Percentiles rank a stretch among this genome's conserved stretches.
Evolutionary conservation across 257 asterid genomes (phyloP).

Genomic region (Lithospermum erythrorhizon): DNA sequence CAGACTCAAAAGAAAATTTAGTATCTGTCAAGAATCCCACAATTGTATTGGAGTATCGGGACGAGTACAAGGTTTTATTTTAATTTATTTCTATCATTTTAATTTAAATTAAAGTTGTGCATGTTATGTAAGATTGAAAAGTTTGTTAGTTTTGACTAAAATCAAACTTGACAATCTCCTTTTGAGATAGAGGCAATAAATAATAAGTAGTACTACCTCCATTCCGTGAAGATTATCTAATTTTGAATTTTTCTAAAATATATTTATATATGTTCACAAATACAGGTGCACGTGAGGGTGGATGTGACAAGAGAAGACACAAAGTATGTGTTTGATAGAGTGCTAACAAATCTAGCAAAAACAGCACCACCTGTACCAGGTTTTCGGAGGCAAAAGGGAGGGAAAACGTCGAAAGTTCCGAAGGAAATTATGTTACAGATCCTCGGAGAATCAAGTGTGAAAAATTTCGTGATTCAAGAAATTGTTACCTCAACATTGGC

Average conservation of each 20-base stretch:
- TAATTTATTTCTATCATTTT: too few species aligned
- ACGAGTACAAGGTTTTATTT: background rate
- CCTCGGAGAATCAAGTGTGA: slow-evolving; percentile 68
- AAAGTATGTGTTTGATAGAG: slow-evolving; percentile 46
- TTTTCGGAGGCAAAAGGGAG: slow-evolving; percentile 73
- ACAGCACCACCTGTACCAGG: slow-evolving; percentile 88
- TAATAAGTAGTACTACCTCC: too few species aligned
- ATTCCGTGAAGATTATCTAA: too few species aligned
- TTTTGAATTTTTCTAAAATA: too few species aligned
- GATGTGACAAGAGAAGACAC: slow-evolving; percentile 66
- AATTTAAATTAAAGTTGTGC: too few species aligned
- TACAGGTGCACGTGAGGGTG: slow-evolving; percentile 54
- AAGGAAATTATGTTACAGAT: slow-evolving; percentile 57
- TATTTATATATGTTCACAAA: too few species aligned
- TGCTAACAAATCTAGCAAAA: slow-evolving; percentile 50
- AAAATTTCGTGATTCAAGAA: slow-evolving; percentile 59
- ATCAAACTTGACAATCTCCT: too few species aligned
- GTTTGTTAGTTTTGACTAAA: too few species aligned
- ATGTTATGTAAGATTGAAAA: too few species aligned
- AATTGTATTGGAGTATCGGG: background rate
- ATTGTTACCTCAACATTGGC: slow-evolving; percentile 51
- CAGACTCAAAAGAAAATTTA: background rate
- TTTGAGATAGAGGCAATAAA: too few species aligned
- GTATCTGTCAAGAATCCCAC: background rate
- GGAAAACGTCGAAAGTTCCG: slow-evolving; percentile 49